A percentile compares a stretch with the other conserved stretches of the same genome.
phyloP scores from a whole-genome alignment of 108 stramenopile genomes.

The Cyclotella atomus region DNA sequence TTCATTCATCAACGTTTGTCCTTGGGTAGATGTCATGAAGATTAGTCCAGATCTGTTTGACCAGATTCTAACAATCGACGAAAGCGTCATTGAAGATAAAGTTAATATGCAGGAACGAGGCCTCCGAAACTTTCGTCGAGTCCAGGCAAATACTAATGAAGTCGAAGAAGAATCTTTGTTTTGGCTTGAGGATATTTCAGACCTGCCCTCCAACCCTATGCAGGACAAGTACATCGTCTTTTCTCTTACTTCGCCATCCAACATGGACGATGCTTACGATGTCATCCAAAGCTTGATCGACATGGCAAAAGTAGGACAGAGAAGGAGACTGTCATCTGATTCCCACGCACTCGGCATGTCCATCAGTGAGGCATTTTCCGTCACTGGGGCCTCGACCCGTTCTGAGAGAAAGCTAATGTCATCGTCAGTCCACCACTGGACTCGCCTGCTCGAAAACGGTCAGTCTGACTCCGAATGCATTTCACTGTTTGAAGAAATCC shows the following conservation, averaged over 20 bases:
- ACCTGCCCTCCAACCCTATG: background rate
- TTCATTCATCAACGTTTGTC: conserved; percentile 6
- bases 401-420: background rate
- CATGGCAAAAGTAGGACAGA: conserved; percentile 16
- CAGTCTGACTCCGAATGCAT: conserved; percentile 15
- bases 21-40: conserved; percentile 34
- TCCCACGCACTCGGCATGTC: background rate
- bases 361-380: conserved; percentile 21
- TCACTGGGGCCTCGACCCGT: background rate
- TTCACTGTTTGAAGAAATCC: conserved; percentile 1
- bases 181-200: background rate
- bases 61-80: background rate
- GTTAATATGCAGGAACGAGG: background rate
- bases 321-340: background rate
- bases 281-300: conserved; percentile 20
- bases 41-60: conserved; percentile 26
- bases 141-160: background rate
- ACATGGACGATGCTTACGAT: conserved; percentile 14
- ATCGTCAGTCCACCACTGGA: conserved; percentile 17
- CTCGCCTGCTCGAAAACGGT: conserved; percentile 9
- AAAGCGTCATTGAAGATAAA: background rate
- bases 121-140: conserved; percentile 14
- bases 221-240: conserved; percentile 18
- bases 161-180: conserved; percentile 3
- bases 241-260: conserved; percentile 21